Percentiles rank a stretch among this genome's conserved stretches.
Evolutionary conservation across 2,329 filamentous ascomycete genomes (phyloP).

Genomic region (Aureobasidium pullulans): DNA sequence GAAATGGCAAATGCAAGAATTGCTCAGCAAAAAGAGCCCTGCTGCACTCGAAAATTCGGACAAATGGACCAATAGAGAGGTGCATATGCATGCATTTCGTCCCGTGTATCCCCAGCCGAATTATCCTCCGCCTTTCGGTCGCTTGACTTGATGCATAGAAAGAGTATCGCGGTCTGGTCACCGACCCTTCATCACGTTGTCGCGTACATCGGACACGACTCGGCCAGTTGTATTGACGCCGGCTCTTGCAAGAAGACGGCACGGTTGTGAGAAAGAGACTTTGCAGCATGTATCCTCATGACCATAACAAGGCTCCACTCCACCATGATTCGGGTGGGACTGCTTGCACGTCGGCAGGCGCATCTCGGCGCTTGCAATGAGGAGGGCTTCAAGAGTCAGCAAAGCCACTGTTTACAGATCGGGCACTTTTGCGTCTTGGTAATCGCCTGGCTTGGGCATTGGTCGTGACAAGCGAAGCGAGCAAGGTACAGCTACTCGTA

Average conservation of each 20-base stretch:
- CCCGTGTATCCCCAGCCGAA: background rate
- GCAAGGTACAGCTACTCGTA: background rate
- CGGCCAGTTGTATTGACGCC: background rate
- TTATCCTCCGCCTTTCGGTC: background rate
- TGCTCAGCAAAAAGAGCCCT: background rate
- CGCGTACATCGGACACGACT: background rate
- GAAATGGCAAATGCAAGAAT: background rate
- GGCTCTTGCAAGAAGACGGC: background rate
- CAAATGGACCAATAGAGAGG: background rate
- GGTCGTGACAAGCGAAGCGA: background rate
- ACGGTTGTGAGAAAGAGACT: background rate
- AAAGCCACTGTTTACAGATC: background rate
- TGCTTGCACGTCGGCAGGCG: background rate
- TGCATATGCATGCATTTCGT: constrained; percentile 6
- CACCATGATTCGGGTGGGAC: constrained; percentile 4
- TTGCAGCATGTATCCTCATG: background rate
- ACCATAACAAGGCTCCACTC: background rate
- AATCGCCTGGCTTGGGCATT: background rate
- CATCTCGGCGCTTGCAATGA: background rate
- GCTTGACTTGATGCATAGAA: background rate
- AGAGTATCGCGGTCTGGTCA: background rate
- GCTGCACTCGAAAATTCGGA: constrained; percentile 5
- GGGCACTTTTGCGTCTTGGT: background rate
- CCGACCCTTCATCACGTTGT: background rate
- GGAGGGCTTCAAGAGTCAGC: background rate